phyloP scores from a whole-genome alignment of 371 early-diverging fungal species.

The Apophysomyces elegans region DNA sequence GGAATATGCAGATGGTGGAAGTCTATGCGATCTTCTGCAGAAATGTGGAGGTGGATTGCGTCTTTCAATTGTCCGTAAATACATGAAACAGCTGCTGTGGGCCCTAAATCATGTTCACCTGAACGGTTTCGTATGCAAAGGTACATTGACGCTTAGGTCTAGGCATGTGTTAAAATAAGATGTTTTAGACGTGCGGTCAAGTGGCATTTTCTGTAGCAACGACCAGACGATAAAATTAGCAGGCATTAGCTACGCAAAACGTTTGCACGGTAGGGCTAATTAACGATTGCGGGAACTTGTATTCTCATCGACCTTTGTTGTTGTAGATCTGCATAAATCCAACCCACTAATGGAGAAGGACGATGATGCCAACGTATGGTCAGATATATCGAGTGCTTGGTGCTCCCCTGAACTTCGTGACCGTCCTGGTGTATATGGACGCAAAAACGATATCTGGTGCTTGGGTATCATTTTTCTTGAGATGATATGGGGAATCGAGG shows the following conservation, averaged over 20 bases:
- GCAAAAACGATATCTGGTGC: constrained; percentile 83
- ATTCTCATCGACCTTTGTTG: not conserved
- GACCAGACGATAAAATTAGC: constrained; percentile 47
- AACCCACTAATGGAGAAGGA: constrained; percentile 44
- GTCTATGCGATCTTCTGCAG: constrained; percentile 46
- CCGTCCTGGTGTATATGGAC: constrained; percentile 58
- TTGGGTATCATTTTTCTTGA: constrained; percentile 72
- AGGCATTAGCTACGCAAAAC: constrained; percentile 50
- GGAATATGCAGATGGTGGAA: constrained; percentile 54
- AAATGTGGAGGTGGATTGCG: constrained; percentile 57
- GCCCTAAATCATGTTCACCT: constrained; percentile 61
- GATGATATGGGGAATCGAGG: constrained; percentile 74
- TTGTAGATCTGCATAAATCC: constrained; percentile 45
- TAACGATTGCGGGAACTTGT: not conserved
- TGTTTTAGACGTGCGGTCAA: constrained; percentile 38
- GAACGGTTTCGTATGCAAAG: constrained; percentile 65
- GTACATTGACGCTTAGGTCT: constrained; percentile 21
- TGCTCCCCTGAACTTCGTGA: constrained; percentile 63
- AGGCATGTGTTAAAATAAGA: not conserved
- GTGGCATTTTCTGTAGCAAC: constrained; percentile 42
- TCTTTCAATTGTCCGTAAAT: constrained; percentile 55
- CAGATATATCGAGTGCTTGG: constrained; percentile 40
- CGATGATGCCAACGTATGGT: constrained; percentile 32
- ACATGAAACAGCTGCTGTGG: constrained; percentile 63
- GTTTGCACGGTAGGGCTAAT: constrained; percentile 42